phyloP scores from a whole-genome alignment of 1,139 yeast genomes.

The Yamadazyma dushanensis region DNA sequence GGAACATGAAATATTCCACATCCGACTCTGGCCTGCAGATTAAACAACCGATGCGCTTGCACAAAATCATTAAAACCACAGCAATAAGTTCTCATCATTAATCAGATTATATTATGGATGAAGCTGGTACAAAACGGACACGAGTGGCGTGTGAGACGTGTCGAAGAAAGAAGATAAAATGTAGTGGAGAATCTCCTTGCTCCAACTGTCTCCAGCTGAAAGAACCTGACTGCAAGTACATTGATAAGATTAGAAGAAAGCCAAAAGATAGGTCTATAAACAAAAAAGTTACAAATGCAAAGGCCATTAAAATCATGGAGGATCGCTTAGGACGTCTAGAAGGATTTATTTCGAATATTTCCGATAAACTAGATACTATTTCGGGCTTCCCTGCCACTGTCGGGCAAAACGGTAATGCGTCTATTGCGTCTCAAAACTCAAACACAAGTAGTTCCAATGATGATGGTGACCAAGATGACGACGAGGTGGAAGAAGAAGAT shows the following conservation, averaged over 20 bases:
- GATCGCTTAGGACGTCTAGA: slow-evolving; percentile 25
- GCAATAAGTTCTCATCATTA: too few species aligned
- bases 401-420: not conserved
- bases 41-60: too few species aligned
- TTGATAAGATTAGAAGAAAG: slow-evolving; percentile 23
- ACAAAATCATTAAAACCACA: too few species aligned
- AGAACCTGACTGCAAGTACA: slow-evolving; percentile 27
- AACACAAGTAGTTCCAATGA: not conserved
- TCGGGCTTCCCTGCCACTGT: not conserved
- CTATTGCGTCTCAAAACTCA: too few species aligned
- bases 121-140: slow-evolving; percentile 21
- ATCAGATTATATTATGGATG: not conserved
- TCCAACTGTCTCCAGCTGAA: slow-evolving; percentile 35
- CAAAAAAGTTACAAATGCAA: slow-evolving; percentile 11
- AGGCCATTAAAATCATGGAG: slow-evolving; percentile 22
- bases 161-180: slow-evolving; percentile 49
- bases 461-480: slow-evolving; percentile 4
- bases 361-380: slow-evolving; percentile 16
- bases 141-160: slow-evolving; percentile 58
- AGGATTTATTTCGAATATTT: slow-evolving; percentile 20
- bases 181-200: slow-evolving; percentile 51
- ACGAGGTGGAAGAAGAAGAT: slow-evolving; percentile 7
- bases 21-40: too few species aligned
- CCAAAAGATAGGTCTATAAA: slow-evolving; percentile 11
- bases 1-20: too few species aligned